Base-by-base conservation (phyloP, 805 yeast species). In the Geotrichum ghanense region DNA sequence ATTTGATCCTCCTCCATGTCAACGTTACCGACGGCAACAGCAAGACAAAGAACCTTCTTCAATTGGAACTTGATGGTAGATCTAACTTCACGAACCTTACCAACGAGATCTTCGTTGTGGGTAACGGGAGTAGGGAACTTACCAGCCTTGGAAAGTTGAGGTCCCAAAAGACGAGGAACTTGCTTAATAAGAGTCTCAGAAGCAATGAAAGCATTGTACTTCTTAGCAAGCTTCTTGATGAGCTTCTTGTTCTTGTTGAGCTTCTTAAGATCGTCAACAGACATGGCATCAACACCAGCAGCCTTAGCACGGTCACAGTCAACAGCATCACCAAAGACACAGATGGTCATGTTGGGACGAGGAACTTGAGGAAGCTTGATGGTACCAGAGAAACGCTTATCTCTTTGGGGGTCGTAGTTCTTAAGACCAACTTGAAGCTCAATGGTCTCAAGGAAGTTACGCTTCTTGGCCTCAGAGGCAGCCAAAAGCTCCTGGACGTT, bases 81-180 rank as follows among this genome's bases (percentile, higher is more conserved):
- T 79, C 83, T 89, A 66, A 92, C 97, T 70, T 92, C 99, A 66
- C 76, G 81, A 66, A 92, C 92, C 86, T 90, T 92, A 62, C 79
- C 69, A 82, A 86, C 85, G 71, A 92, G 81, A 73, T 92, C 98
- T 72, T 92, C 99, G 74, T 85, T 79, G 85, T 92, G 98, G 59
- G 99, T 92, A 65, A 92, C 98, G 76, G 99, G 99, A 73, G 97
- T 90, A 75, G 99, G 99, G 96, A 92, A 92, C 90, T 92, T 92
- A 84, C 98, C 98, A 70, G 97, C 97, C 85, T 92, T 92, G 63
- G 98, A 92, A 70, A 92, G 87, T 75, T 90, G 96, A 73, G 99
- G 99, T 79, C 99, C 99, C 71, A 92, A 81, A 71, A 92, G 81
- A 83, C 99, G 92, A 76, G 99, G 99, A 71, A 92, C 95, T 80